Evolutionary conservation across 202 grass and related monocot species (phyloP).

Genomic region (Panicum hallii): DNA sequence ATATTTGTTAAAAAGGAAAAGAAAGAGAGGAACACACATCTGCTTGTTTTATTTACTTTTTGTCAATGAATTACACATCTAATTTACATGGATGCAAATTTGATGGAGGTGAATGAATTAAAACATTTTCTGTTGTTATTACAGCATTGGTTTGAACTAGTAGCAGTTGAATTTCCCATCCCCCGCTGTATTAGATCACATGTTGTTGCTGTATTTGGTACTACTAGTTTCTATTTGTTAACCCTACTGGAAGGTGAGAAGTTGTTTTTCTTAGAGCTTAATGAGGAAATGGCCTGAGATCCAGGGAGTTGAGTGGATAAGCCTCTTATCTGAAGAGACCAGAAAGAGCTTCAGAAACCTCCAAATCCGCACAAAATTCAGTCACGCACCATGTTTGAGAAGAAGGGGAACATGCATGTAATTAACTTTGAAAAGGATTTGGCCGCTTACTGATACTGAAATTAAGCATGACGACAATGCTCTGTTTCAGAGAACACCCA

Average conservation of each 20-base stretch:
- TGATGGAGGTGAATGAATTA: too few species aligned
- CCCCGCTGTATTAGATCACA: background rate
- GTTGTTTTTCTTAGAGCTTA: constrained; percentile 7
- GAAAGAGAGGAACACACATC: background rate
- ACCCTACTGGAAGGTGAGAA: background rate
- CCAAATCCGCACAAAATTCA: background rate
- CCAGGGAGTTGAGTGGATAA: background rate
- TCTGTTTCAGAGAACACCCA: background rate
- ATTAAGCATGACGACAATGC: background rate
- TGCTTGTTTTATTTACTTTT: background rate
- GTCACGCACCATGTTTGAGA: background rate
- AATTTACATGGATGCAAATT: background rate
- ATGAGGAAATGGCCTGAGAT: constrained; percentile 10
- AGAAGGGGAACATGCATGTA: too few species aligned
- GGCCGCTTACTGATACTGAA: background rate
- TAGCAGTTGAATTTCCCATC: background rate
- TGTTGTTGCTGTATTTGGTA: background rate
- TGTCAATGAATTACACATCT: background rate
- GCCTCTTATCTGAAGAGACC: background rate
- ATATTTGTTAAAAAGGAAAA: background rate
- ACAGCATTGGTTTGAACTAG: background rate
- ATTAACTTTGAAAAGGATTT: background rate
- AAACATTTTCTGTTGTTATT: background rate
- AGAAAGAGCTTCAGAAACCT: background rate
- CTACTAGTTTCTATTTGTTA: background rate